Percentiles rank a stretch among this genome's conserved stretches.
Conservation (phyloP, 2,329 filamentous ascomycete genomes). For the Arthrobotrys entomopaga region DNA sequence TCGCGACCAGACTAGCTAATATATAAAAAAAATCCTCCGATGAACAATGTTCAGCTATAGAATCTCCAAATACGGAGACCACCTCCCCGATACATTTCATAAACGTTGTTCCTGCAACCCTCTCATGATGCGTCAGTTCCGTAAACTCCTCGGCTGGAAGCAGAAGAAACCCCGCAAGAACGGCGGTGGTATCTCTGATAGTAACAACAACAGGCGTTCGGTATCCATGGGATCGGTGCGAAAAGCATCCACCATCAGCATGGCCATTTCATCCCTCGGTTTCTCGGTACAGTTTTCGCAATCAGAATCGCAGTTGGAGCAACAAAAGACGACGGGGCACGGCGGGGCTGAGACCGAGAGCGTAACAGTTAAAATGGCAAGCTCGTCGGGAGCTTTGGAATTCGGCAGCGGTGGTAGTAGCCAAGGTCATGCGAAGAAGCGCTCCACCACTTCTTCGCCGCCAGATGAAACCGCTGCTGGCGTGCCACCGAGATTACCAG, state of each 20-base stretch:
- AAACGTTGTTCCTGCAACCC: constrained; percentile 53
- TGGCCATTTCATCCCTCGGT: constrained; percentile 51
- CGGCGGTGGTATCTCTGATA: constrained; percentile 20
- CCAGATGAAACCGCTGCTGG: constrained; percentile 51
- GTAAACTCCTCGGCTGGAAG: constrained; percentile 54
- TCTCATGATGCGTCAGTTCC: constrained; percentile 54
- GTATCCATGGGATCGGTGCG: constrained; percentile 43
- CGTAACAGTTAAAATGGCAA: constrained; percentile 14
- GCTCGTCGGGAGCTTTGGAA: not conserved
- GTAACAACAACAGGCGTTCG: constrained; percentile 39
- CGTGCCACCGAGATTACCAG: constrained; percentile 45
- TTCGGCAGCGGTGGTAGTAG: not conserved
- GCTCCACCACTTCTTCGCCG: constrained; percentile 49
- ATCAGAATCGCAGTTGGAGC: constrained; percentile 32
- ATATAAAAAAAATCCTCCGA: constrained; percentile 32
- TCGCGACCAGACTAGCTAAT: constrained; percentile 34
- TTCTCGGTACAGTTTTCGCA: constrained; percentile 52
- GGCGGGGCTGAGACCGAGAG: constrained; percentile 8
- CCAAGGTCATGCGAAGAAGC: constrained; percentile 48
- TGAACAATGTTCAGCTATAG: constrained; percentile 54
- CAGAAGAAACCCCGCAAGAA: constrained; percentile 55
- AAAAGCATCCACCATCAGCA: constrained; percentile 51
- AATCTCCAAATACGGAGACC: constrained; percentile 51
- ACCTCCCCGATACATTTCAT: constrained; percentile 13
- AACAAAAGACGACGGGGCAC: not conserved